Conservation (phyloP, 2,329 filamentous ascomycete genomes). For the Didymella keratinophila region DNA sequence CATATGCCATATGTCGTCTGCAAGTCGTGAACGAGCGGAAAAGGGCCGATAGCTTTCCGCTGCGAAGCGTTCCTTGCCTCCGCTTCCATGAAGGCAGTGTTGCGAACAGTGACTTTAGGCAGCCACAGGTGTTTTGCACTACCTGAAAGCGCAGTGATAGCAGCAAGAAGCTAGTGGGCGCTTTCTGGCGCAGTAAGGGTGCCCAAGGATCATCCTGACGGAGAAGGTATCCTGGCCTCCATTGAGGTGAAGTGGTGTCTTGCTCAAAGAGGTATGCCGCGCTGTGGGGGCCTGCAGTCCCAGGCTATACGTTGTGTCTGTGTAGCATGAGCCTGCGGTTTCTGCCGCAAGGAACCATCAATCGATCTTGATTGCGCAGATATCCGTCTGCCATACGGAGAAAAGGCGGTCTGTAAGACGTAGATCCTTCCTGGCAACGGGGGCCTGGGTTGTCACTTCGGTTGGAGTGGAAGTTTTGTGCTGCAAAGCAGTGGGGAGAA, state of each 20-base stretch:
- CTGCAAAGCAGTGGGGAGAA: conserved; percentile 7
- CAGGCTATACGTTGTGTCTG: conserved; percentile 6
- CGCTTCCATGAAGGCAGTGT: not conserved
- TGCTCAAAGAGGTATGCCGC: not conserved
- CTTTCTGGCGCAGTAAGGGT: not conserved
- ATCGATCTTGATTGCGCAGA: conserved; percentile 18
- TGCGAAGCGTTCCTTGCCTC: conserved; percentile 18
- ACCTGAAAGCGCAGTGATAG: not conserved
- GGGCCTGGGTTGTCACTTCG: conserved; percentile 10
- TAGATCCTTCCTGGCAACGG: conserved; percentile 10
- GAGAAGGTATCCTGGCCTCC: not conserved
- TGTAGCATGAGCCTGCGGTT: conserved; percentile 5
- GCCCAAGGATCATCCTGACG: not conserved
- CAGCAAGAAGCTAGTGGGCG: not conserved
- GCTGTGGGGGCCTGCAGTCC: not conserved
- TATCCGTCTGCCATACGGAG: conserved; percentile 8
- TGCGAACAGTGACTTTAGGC: not conserved
- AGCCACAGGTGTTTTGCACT: not conserved
- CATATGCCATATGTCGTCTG: conserved; percentile 12
- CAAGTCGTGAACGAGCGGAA: conserved; percentile 14
- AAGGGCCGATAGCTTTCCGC: conserved; percentile 10
- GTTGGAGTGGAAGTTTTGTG: conserved; percentile 8
- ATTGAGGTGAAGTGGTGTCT: not conserved
- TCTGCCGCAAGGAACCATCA: conserved; percentile 10
- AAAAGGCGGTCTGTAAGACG: conserved; percentile 17